phyloP scores from a whole-genome alignment of 257 asterid species.

The Coffea eugenioides region DNA sequence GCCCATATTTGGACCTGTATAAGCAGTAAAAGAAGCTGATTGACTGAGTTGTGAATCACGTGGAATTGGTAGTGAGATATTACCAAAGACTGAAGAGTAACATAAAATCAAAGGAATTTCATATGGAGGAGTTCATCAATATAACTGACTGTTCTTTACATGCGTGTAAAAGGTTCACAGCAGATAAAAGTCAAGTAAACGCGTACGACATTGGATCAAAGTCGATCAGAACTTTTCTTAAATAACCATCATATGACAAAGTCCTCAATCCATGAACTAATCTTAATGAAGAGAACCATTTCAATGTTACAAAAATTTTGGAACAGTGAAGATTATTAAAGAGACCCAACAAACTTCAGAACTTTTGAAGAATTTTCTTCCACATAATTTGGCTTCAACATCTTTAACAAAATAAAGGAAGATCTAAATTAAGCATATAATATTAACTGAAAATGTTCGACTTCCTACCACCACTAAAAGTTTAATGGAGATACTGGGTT shows the following conservation, averaged over 20 bases:
- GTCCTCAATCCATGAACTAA: not conserved
- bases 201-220: not conserved
- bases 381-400: not conserved
- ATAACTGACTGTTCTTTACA: not conserved
- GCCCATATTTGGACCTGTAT: slow-evolving; percentile 94
- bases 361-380: not conserved
- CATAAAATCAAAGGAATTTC: not conserved
- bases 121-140: not conserved
- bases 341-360: not conserved
- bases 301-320: not conserved
- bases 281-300: not conserved
- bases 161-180: not conserved
- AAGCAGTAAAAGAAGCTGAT: slow-evolving; percentile 14
- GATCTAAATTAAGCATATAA: not conserved
- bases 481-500: not conserved
- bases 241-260: not conserved
- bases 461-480: not conserved
- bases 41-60: not conserved
- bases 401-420: not conserved
- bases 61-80: not conserved
- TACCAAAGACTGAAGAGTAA: not conserved
- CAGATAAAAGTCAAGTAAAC: not conserved
- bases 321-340: no score
- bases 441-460: not conserved
- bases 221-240: not conserved